A percentile compares a stretch with the other conserved stretches of the same genome.
Conservation (phyloP, 257 asterid genomes). For the Hygrophila difformis region DNA sequence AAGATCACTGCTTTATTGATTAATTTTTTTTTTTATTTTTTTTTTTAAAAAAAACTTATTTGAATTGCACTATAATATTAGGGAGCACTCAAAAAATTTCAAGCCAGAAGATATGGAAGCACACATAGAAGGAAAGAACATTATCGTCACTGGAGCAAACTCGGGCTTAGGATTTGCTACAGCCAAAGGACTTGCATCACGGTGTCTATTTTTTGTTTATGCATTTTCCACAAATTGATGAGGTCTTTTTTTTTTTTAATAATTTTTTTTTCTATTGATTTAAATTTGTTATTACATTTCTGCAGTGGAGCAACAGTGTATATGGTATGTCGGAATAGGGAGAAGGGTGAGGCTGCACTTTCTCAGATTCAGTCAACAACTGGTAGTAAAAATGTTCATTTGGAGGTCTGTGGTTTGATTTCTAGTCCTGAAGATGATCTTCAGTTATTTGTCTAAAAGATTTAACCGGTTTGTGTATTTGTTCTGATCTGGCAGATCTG, state of each 20-base stretch:
- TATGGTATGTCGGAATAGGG: constrained; percentile 80
- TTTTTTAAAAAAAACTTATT: neutral
- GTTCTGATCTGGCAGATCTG: constrained; percentile 46
- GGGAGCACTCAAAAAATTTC: constrained; percentile 77
- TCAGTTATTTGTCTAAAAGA: neutral
- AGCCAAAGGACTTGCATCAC: constrained; percentile 85
- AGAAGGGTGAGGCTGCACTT: constrained; percentile 84
- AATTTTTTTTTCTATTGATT: no score
- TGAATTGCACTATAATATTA: constrained; percentile 16
- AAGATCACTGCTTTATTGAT: neutral
- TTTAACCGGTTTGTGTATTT: neutral
- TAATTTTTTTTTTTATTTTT: neutral
- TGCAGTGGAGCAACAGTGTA: constrained; percentile 80
- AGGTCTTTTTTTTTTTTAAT: neutral
- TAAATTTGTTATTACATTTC: constrained; percentile 5
- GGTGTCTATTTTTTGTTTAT: constrained; percentile 26
- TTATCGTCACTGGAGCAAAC: constrained; percentile 92
- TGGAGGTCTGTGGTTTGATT: constrained; percentile 45
- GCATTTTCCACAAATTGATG: neutral
- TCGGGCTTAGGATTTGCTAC: constrained; percentile 88
- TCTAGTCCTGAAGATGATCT: neutral
- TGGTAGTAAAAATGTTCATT: constrained; percentile 62
- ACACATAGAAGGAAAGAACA: constrained; percentile 68
- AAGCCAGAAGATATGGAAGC: constrained; percentile 65
- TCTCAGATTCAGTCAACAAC: constrained; percentile 56